Base-by-base conservation (phyloP, 1,139 yeast species). In the Protomyces inundatus region DNA sequence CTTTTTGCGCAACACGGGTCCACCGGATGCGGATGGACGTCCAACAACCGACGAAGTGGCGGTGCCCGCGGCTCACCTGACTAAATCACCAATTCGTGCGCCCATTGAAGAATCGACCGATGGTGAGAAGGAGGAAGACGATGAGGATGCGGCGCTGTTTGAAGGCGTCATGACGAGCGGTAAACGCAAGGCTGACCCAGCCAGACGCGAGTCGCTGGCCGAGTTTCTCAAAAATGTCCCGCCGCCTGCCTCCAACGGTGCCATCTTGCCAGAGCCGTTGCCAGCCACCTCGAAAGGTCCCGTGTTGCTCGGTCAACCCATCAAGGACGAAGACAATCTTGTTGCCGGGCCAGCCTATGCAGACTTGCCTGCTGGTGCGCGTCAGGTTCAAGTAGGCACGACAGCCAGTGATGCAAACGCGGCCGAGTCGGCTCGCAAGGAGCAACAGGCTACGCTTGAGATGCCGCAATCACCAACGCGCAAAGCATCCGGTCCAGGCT, bases 271-370 rank as follows among this genome's bases (percentile, higher is more conserved):
- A 5, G 33, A 42, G 5, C 48, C 48, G 5, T 39, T 39, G 42
- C 12, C 6, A 5, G 48, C 16, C 32, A 42, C 48, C 5, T 9
- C 10, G 10, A 42, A 42, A 16, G 48, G 48, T 42, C 48, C 48
- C 23, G 10, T 42, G 30, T 1, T 42, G 23, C 48, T 42, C 3
- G 48, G 48, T 30, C n/a, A 42, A 16, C 9, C 48, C 4, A 12
- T 36, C 39, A 7, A 9, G 12, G 48, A 42, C 12, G 56, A 33
- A 39, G 52, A 58, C 40, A 52, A 40, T 16, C 34, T 58, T 45
- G 35, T 58, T 12, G 62, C 62, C 12, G 62, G 62, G 7, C 62
- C 55, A 6, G 62, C 62, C 5, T 58, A 58, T 36, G 52, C 23
- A 4, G 10, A 14, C 10, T 16, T 42, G 9, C 48, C 48, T 9